Percentiles rank a stretch among this genome's conserved stretches.
phyloP scores from a whole-genome alignment of 371 early-diverging fungal species.

The Gilbertella persicaria region DNA sequence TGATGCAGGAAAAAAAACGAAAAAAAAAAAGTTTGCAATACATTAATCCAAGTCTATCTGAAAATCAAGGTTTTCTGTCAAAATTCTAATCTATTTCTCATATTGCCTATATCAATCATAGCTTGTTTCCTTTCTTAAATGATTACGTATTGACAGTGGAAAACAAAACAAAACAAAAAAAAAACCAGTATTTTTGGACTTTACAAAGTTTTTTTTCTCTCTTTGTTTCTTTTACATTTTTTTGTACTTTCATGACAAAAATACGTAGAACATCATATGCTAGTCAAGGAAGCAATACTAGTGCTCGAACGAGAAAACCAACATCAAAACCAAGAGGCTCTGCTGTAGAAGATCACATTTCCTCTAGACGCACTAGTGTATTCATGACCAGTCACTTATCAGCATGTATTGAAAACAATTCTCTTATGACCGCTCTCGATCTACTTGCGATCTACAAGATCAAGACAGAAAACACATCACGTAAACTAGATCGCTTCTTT shows the following conservation, averaged over 20 bases:
- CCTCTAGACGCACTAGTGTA: conserved; percentile 11
- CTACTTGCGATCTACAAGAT: conserved; percentile 37
- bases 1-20: too few relatives aligned
- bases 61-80: too few relatives aligned
- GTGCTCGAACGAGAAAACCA: conserved; percentile 27
- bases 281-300: background rate
- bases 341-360: conserved; percentile 8
- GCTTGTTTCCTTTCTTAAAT: too few relatives aligned
- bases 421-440: conserved; percentile 34
- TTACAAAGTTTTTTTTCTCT: background rate
- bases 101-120: too few relatives aligned
- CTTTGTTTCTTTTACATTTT: background rate
- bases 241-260: conserved; percentile 8
- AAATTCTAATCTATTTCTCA: too few relatives aligned
- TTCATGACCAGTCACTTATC: conserved; percentile 18
- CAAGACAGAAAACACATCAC: conserved; percentile 24
- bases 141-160: too few relatives aligned
- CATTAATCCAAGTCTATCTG: too few relatives aligned
- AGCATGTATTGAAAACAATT: too few relatives aligned
- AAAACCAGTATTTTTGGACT: too few relatives aligned
- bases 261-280: conserved; percentile 8
- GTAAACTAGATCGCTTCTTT: conserved; percentile 56
- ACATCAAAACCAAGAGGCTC: conserved; percentile 39
- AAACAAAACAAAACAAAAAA: too few relatives aligned
- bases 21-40: too few relatives aligned